Evolutionary conservation across 177 flowering plant genomes (phyloP).

Genomic region (Tripterygium wilfordii): DNA sequence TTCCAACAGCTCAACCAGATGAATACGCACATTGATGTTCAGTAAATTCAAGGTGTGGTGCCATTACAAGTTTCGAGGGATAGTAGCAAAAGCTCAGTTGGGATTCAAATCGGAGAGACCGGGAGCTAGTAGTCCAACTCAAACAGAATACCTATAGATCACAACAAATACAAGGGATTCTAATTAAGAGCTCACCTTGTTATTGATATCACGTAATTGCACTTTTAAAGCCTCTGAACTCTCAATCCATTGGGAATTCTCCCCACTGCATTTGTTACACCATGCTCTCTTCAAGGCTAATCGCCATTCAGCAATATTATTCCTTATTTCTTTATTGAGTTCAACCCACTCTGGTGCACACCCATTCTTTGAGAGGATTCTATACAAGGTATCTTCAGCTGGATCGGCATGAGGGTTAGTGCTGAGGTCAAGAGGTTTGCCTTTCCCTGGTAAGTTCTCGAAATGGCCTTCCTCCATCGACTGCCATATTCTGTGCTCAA

Average conservation of each 20-base stretch:
- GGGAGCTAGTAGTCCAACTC: too few relatives aligned
- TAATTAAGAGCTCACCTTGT: conserved; percentile 51
- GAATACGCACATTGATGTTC: neutral
- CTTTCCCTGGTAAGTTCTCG: conserved; percentile 94
- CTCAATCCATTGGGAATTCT: conserved; percentile 55
- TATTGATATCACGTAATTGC: conserved; percentile 59
- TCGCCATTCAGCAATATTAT: conserved; percentile 55
- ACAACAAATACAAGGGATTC: too few relatives aligned
- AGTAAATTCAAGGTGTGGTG: too few relatives aligned
- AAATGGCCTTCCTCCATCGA: conserved; percentile 95
- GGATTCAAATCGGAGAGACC: too few relatives aligned
- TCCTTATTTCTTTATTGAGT: conserved; percentile 80
- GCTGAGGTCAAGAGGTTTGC: conserved; percentile 76
- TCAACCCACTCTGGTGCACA: conserved; percentile 97
- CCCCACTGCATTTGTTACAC: conserved; percentile 25
- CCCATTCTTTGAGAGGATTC: conserved; percentile 74
- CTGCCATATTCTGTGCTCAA: conserved; percentile 89
- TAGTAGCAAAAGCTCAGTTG: too few relatives aligned
- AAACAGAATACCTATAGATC: too few relatives aligned
- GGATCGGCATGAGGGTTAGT: conserved; percentile 88
- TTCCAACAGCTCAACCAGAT: neutral
- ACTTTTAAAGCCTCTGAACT: conserved; percentile 45
- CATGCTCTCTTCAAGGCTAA: conserved; percentile 61
- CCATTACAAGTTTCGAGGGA: too few relatives aligned
- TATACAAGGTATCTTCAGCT: conserved; percentile 83